Percentiles rank a stretch among this genome's conserved stretches.
Evolutionary conservation across 2,329 filamentous ascomycete genomes (phyloP).

Genomic region (Metarhizium sp.): DNA sequence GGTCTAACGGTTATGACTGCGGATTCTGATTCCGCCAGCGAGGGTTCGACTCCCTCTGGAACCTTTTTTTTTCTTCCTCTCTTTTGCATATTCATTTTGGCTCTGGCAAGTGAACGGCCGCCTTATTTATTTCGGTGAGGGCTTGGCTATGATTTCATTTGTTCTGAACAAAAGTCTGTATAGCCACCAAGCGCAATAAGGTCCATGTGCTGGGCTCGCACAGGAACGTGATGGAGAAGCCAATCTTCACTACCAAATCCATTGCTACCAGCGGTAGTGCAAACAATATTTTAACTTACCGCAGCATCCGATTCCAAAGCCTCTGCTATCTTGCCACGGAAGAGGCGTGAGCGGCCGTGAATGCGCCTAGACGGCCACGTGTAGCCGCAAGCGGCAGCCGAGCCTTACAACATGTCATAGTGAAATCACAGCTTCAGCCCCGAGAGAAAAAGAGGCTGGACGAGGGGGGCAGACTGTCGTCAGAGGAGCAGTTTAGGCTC

Average conservation of each 20-base stretch:
- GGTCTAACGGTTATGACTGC: constrained; percentile 29
- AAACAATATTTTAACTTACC: not conserved
- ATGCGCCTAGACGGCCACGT: not conserved
- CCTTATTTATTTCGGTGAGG: not conserved
- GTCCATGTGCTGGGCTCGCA: too few species aligned
- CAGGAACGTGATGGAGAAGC: too few species aligned
- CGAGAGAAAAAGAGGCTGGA: too few species aligned
- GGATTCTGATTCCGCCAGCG: constrained; percentile 27
- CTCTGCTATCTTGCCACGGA: not conserved
- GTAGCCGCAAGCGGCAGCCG: not conserved
- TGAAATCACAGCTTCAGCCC: not conserved
- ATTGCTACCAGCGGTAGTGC: too few species aligned
- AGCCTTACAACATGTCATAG: not conserved
- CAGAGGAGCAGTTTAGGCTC: too few species aligned
- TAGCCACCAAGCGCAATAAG: too few species aligned
- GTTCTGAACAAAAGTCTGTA: not conserved
- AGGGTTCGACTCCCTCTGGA: constrained; percentile 27
- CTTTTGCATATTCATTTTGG: not conserved
- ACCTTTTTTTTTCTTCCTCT: constrained; percentile 16
- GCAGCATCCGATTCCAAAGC: not conserved
- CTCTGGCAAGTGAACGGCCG: not conserved
- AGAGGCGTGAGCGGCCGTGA: not conserved
- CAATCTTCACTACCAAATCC: too few species aligned
- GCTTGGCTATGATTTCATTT: too few species aligned
- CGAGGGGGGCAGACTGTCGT: too few species aligned